Evolutionary conservation across 2,329 filamentous ascomycete genomes (phyloP).

Genomic region (Fusarium armeniacum): DNA sequence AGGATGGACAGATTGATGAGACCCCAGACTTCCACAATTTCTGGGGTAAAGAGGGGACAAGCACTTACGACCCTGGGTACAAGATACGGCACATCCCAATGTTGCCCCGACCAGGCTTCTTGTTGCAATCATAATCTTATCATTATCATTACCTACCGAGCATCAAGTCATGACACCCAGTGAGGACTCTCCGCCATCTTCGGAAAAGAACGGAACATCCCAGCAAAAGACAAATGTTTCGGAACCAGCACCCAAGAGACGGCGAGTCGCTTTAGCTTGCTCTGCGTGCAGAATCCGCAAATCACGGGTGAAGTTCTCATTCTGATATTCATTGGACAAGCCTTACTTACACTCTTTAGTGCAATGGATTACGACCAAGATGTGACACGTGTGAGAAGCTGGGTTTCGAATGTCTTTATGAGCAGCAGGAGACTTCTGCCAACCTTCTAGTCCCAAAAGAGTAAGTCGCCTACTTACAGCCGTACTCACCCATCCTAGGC

Average conservation of each 20-base stretch:
- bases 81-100: conserved; percentile 20
- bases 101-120: conserved; percentile 4
- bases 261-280: conserved; percentile 11
- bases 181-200: conserved; percentile 2
- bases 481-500: background rate
- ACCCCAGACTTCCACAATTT: too few relatives aligned
- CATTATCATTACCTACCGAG: too few relatives aligned
- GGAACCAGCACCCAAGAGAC: conserved; percentile 12
- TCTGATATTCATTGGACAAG: too few relatives aligned
- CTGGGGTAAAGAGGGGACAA: too few relatives aligned
- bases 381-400: conserved; percentile 23
- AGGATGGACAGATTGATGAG: too few relatives aligned
- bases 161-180: background rate
- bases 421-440: conserved; percentile 12
- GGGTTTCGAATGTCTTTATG: conserved; percentile 12
- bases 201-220: background rate
- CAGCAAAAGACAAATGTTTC: background rate
- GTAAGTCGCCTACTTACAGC: background rate
- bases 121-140: too few relatives aligned
- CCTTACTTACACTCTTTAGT: background rate
- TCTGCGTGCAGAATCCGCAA: conserved; percentile 21
- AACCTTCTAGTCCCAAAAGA: conserved; percentile 21
- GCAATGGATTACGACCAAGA: conserved; percentile 10
- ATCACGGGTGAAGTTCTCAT: conserved; percentile 2
- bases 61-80: background rate